Conservation (phyloP, 345 rosid species). For the Brassica nigra region DNA sequence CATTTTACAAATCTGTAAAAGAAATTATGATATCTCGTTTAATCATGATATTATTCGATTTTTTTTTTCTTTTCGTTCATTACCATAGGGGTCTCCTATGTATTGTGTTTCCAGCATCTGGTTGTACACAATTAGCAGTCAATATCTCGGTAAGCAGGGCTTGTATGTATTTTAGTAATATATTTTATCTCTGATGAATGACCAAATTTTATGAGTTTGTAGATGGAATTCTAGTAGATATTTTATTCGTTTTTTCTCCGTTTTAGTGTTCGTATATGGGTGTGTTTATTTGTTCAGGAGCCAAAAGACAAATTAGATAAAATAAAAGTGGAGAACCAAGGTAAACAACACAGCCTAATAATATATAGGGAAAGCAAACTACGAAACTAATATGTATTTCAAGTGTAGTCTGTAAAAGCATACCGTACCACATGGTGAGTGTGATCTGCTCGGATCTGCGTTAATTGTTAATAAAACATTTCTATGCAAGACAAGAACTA, state of each 20-base stretch:
- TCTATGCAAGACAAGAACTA: background rate
- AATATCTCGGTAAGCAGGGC: conserved; percentile 1
- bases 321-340: conserved; percentile 11
- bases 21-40: background rate
- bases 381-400: background rate
- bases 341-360: background rate
- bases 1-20: background rate
- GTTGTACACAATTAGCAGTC: background rate
- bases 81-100: background rate
- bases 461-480: background rate
- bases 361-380: background rate
- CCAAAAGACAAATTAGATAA: conserved; percentile 8
- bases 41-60: background rate
- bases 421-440: conserved; percentile 1
- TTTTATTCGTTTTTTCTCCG: background rate
- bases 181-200: background rate
- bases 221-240: conserved; percentile 3
- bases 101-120: background rate
- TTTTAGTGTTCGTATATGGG: background rate
- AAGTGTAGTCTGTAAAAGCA: background rate
- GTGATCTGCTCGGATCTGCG: background rate
- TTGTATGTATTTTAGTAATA: background rate
- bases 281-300: background rate
- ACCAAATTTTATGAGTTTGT: background rate
- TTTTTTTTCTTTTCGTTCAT: background rate